Evolutionary conservation across 805 yeast genomes (phyloP).

Genomic region (Kazachstania psychrophila): DNA sequence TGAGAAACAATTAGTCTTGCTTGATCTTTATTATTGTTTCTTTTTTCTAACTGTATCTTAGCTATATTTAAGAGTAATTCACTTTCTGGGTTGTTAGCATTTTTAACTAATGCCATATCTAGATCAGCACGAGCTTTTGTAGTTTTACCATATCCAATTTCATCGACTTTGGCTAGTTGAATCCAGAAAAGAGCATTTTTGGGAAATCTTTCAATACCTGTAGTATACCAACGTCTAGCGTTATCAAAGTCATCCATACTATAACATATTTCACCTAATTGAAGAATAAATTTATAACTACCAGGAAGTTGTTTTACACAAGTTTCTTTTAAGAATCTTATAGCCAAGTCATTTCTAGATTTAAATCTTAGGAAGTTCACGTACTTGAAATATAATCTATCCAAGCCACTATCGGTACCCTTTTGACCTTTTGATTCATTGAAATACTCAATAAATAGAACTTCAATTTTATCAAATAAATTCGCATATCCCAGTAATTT

Average conservation of each 20-base stretch:
- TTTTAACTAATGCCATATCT: slow-evolving; percentile 53
- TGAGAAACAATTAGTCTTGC: slow-evolving; percentile 47
- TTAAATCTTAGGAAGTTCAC: slow-evolving; percentile 42
- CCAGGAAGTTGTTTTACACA: slow-evolving; percentile 44
- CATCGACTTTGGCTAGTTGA: slow-evolving; percentile 40
- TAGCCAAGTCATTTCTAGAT: slow-evolving; percentile 31
- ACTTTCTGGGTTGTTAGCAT: slow-evolving; percentile 30
- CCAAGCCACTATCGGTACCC: slow-evolving; percentile 23
- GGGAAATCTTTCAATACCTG: slow-evolving; percentile 45
- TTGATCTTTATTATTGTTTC: slow-evolving; percentile 39
- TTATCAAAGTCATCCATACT: slow-evolving; percentile 25
- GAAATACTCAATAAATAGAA: slow-evolving; percentile 24
- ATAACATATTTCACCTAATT: slow-evolving; percentile 47
- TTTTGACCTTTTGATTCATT: slow-evolving; percentile 31
- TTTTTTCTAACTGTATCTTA: slow-evolving; percentile 48
- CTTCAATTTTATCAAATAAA: slow-evolving; percentile 30
- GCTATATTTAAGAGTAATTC: slow-evolving; percentile 48
- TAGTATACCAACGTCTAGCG: slow-evolving; percentile 41
- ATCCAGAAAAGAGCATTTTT: slow-evolving; percentile 45
- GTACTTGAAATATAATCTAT: slow-evolving; percentile 54
- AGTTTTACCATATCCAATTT: slow-evolving; percentile 30
- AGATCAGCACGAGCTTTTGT: slow-evolving; percentile 62
- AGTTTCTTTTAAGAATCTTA: slow-evolving; percentile 31
- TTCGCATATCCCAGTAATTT: slow-evolving; percentile 47
- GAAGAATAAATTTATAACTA: slow-evolving; percentile 47